These are phyloP conservation scores for Metschnikowia henanensis DNA, from an alignment of 805 yeast species.

Conservation along the genomic window DNA sequence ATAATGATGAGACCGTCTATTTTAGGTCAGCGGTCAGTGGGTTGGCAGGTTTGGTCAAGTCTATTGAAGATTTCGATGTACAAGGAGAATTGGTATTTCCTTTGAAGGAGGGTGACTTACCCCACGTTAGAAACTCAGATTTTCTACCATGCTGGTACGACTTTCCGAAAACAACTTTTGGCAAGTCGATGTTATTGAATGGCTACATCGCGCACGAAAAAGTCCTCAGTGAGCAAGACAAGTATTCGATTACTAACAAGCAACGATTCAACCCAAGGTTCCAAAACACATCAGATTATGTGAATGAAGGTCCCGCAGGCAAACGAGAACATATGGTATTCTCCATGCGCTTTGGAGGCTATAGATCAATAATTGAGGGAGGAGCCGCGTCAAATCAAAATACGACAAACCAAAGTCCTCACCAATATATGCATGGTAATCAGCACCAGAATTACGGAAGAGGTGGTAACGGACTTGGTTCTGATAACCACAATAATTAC, in stretches of 20 bases:
- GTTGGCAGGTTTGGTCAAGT: conserved; percentile 55
- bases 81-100: conserved; percentile 43
- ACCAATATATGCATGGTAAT: conserved; percentile 6
- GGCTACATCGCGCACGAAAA: conserved; percentile 68
- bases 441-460: conserved; percentile 8
- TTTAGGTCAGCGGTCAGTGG: conserved; percentile 55
- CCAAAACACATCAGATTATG: conserved; percentile 27
- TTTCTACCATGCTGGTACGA: conserved; percentile 51
- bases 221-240: conserved; percentile 68
- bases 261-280: conserved; percentile 18
- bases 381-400: conserved; percentile 8
- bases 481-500: too few relatives aligned
- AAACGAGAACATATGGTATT: conserved; percentile 31
- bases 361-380: conserved; percentile 26
- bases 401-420: conserved; percentile 4
- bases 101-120: conserved; percentile 46
- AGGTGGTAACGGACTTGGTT: too few relatives aligned
- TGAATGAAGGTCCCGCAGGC: conserved; percentile 43
- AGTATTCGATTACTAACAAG: conserved; percentile 56
- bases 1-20: conserved; percentile 32
- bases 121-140: conserved; percentile 39
- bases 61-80: conserved; percentile 36
- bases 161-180: conserved; percentile 58
- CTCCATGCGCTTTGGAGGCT: conserved; percentile 40
- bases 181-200: conserved; percentile 81